Conservation (phyloP, 768 basidiomycete genomes). For the Xerocomellus dryophilus region DNA sequence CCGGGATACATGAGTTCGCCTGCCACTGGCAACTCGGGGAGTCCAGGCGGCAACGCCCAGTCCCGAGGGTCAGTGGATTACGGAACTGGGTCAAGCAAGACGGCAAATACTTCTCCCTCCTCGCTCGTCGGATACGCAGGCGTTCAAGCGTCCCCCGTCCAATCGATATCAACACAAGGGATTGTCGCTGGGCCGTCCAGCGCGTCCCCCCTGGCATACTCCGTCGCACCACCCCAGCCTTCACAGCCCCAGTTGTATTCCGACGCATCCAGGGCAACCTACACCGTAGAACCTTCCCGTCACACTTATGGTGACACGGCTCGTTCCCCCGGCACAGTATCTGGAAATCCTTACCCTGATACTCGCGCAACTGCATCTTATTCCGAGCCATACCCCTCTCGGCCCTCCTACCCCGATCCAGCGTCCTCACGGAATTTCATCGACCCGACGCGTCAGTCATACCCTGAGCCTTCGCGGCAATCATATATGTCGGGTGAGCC, state of each 20-base stretch:
- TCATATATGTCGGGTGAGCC: conserved; percentile 26
- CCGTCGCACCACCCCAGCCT: conserved; percentile 20
- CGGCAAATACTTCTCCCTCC: conserved; percentile 20
- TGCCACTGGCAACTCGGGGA: conserved; percentile 55
- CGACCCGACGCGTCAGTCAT: conserved; percentile 22
- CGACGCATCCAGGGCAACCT: conserved; percentile 21
- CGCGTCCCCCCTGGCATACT: conserved; percentile 26
- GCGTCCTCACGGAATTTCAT: conserved; percentile 25
- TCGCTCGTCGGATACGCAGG: conserved; percentile 27
- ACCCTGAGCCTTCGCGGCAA: conserved; percentile 28
- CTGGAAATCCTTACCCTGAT: conserved; percentile 33
- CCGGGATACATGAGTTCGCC: conserved; percentile 51
- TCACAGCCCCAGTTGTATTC: conserved; percentile 26
- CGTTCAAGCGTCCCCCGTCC: conserved; percentile 22
- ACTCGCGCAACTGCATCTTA: conserved; percentile 21
- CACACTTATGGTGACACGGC: conserved; percentile 22
- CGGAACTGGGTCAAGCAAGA: conserved; percentile 19
- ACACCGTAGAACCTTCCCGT: conserved; percentile 20
- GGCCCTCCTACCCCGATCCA: conserved; percentile 26
- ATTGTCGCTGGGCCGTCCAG: conserved; percentile 18
- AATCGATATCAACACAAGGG: conserved; percentile 20
- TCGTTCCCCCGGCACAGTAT: conserved; percentile 14
- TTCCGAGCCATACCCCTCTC: conserved; percentile 24
- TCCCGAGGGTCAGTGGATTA: conserved; percentile 28
- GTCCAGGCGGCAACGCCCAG: conserved; percentile 38